Conservation (phyloP, 345 rosid species). For the Kandelia obovata region DNA sequence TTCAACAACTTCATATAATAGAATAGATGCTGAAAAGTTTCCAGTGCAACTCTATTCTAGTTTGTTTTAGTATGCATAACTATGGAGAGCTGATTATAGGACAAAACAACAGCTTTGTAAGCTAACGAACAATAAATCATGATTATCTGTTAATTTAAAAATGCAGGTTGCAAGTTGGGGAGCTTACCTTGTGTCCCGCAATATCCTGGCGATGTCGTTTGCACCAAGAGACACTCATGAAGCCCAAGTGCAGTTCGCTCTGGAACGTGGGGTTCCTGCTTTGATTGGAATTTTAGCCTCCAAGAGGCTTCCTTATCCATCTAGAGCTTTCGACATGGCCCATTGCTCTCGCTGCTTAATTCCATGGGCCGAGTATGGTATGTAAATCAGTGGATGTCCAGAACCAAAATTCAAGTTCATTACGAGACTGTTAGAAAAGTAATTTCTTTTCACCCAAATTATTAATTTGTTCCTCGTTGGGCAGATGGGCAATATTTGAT, state of each 20-base stretch:
- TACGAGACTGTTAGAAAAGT: no score
- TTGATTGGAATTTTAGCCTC: constrained; percentile 41
- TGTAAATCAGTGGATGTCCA: not conserved
- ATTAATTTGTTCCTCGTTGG: not conserved
- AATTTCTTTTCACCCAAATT: no score
- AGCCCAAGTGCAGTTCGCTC: constrained; percentile 47
- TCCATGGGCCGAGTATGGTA: constrained; percentile 40
- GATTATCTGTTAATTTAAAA: not conserved
- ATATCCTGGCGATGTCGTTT: constrained; percentile 39
- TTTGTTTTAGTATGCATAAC: no score
- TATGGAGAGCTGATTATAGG: no score
- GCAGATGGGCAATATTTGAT: constrained; percentile 45
- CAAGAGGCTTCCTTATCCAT: constrained; percentile 43
- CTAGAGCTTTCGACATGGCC: constrained; percentile 49
- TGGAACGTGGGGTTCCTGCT: constrained; percentile 48
- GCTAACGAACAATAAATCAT: no score
- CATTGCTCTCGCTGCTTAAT: constrained; percentile 51
- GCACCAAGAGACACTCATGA: constrained; percentile 51
- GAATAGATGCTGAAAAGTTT: no score
- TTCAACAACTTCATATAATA: no score
- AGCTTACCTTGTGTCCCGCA: constrained; percentile 38
- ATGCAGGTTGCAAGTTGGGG: constrained; percentile 52
- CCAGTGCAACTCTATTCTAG: no score
- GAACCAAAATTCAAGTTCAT: no score
- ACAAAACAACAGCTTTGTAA: no score